Percentiles rank a stretch among this genome's conserved stretches.
phyloP scores from a whole-genome alignment of 2,329 filamentous ascomycete genomes.

The Trichoderma sp. region DNA sequence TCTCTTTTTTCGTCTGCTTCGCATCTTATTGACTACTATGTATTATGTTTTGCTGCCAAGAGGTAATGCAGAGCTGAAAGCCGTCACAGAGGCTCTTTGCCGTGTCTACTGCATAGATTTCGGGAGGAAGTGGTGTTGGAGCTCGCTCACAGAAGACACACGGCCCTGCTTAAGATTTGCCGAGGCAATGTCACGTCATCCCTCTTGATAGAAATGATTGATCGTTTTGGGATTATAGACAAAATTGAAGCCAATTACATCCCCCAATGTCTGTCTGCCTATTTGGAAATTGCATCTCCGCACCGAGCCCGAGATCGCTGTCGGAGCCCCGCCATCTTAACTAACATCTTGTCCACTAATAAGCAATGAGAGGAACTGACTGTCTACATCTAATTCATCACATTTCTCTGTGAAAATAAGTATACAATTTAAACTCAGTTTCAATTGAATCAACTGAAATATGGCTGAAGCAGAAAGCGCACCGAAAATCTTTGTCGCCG shows the following conservation, averaged over 20 bases:
- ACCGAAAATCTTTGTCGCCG: constrained; percentile 28
- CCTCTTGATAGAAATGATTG: background rate
- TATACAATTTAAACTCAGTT: background rate
- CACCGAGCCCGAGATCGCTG: constrained; percentile 10
- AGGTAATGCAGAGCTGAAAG: background rate
- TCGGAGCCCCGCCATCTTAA: constrained; percentile 6
- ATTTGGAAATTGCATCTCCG: background rate
- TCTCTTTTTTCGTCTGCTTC: too few species aligned
- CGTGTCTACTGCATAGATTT: too few species aligned
- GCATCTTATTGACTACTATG: too few species aligned
- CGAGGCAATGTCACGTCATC: background rate
- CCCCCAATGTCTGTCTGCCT: background rate
- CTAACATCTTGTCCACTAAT: background rate
- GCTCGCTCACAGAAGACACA: background rate
- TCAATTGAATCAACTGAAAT: background rate
- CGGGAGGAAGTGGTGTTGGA: background rate
- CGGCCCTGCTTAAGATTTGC: background rate
- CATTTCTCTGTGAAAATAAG: background rate
- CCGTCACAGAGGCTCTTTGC: background rate
- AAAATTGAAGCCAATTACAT: background rate
- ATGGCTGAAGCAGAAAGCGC: background rate
- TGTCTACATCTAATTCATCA: background rate
- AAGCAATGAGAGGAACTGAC: background rate
- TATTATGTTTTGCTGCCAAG: background rate
- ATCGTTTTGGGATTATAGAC: background rate